phyloP scores from a whole-genome alignment of 2,329 filamentous ascomycete species.

The Ophiostoma triangulosporum region DNA sequence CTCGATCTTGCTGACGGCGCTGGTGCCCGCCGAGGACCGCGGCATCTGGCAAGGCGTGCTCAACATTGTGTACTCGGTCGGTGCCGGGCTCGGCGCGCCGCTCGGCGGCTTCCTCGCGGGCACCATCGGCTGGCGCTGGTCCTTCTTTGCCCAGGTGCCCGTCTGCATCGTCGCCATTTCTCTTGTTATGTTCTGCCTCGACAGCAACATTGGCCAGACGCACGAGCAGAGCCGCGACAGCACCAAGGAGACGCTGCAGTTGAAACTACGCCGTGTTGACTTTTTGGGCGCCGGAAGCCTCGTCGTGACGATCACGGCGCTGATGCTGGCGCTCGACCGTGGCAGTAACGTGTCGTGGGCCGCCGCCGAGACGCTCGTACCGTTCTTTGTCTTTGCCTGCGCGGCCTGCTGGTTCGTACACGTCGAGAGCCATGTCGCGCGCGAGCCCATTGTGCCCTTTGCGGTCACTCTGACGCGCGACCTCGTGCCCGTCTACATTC shows the following conservation, averaged over 20 bases:
- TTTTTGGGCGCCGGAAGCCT: conserved; percentile 7
- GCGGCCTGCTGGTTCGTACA: conserved; percentile 5
- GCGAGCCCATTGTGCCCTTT: conserved; percentile 30
- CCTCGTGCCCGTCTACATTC: conserved; percentile 25
- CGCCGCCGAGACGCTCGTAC: background rate
- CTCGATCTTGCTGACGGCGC: conserved; percentile 47
- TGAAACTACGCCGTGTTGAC: conserved; percentile 7
- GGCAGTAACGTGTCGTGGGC: conserved; percentile 10
- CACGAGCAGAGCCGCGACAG: background rate
- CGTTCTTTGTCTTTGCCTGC: background rate
- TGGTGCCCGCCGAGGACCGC: conserved; percentile 46
- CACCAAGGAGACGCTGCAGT: background rate
- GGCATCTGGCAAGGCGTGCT: conserved; percentile 52
- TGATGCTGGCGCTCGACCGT: conserved; percentile 11
- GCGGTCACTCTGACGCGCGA: conserved; percentile 25
- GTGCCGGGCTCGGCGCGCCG: conserved; percentile 6
- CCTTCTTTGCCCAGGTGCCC: conserved; percentile 2
- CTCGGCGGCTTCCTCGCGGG: conserved; percentile 4
- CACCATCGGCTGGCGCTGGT: conserved; percentile 7
- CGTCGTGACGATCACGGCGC: conserved; percentile 3
- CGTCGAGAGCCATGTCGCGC: conserved; percentile 21
- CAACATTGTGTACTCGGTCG: conserved; percentile 39
- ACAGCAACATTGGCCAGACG: background rate
- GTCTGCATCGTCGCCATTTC: background rate
- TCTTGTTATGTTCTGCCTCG: background rate